Evolutionary conservation across 2,329 filamentous ascomycete species (phyloP).

Genomic region (Pseudocercospora cruenta): DNA sequence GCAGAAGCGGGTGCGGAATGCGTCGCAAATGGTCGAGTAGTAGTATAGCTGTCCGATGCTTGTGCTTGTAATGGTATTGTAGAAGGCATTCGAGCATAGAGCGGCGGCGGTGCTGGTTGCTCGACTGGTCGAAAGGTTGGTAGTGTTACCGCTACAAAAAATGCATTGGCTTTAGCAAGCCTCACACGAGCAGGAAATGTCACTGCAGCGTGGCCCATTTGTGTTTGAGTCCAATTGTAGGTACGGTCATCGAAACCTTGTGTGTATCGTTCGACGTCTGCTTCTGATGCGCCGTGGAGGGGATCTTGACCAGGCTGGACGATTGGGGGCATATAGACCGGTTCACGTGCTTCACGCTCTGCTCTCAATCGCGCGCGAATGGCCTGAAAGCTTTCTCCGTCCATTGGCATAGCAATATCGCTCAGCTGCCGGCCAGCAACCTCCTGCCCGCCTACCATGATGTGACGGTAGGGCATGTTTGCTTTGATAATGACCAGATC

Average conservation of each 20-base stretch:
- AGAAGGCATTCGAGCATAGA: conserved; percentile 8
- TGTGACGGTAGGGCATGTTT: conserved; percentile 49
- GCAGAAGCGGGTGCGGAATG: conserved; percentile 27
- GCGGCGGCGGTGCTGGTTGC: conserved; percentile 8
- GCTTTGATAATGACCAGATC: conserved; percentile 53
- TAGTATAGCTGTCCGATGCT: conserved; percentile 16
- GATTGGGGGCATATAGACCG: conserved; percentile 56
- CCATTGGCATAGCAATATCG: conserved; percentile 48
- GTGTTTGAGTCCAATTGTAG: conserved; percentile 46
- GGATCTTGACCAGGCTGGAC: conserved; percentile 48
- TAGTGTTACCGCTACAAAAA: conserved; percentile 50
- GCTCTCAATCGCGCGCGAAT: conserved; percentile 51
- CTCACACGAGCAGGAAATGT: conserved; percentile 41
- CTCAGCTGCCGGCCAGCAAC: conserved; percentile 45
- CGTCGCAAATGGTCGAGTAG: conserved; percentile 22
- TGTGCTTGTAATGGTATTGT: conserved; percentile 17
- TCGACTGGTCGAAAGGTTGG: conserved; percentile 37
- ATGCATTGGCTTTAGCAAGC: conserved; percentile 49
- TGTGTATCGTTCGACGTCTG: conserved; percentile 49
- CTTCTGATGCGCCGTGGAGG: conserved; percentile 45
- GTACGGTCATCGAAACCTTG: conserved; percentile 48
- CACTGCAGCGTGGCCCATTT: conserved; percentile 40
- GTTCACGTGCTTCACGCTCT: conserved; percentile 53
- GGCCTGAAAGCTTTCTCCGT: conserved; percentile 47
- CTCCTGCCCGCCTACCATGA: conserved; percentile 45